These are phyloP conservation scores for Fusarium acutatum DNA, from an alignment of 2,329 filamentous ascomycete species.

Conservation along the genomic window DNA sequence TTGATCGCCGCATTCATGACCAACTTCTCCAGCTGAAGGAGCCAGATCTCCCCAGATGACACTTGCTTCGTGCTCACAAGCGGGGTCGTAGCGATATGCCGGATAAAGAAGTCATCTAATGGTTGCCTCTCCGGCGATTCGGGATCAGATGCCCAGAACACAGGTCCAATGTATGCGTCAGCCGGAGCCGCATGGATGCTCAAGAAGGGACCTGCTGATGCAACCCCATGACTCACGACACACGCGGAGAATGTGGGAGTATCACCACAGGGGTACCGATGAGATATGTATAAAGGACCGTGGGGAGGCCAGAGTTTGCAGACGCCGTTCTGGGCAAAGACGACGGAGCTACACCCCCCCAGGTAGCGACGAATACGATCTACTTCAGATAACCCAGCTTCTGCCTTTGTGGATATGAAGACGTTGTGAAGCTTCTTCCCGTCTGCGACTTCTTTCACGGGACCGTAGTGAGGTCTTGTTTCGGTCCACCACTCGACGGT, in stretches of 20 bases:
- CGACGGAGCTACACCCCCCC: not conserved
- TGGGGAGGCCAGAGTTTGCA: conserved; percentile 16
- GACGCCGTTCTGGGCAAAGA: conserved; percentile 10
- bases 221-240: conserved; percentile 4
- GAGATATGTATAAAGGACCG: not conserved
- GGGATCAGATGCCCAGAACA: not conserved
- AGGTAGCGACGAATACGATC: conserved; percentile 1
- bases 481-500: conserved; percentile 12
- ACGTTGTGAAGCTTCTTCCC: not conserved
- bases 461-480: not conserved
- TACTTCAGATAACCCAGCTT: not conserved
- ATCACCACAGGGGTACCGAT: not conserved
- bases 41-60: not conserved
- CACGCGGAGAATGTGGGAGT: not conserved
- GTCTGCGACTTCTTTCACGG: not conserved
- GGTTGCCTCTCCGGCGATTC: not conserved
- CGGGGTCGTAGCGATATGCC: not conserved
- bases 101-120: not conserved
- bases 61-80: not conserved
- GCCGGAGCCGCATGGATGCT: conserved; percentile 1
- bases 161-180: conserved; percentile 4
- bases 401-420: conserved; percentile 11
- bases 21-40: not conserved
- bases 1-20: conserved; percentile 7
- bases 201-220: conserved; percentile 1